phyloP scores from a whole-genome alignment of 768 basidiomycete species.

The Sporobolomyces phaffii region DNA sequence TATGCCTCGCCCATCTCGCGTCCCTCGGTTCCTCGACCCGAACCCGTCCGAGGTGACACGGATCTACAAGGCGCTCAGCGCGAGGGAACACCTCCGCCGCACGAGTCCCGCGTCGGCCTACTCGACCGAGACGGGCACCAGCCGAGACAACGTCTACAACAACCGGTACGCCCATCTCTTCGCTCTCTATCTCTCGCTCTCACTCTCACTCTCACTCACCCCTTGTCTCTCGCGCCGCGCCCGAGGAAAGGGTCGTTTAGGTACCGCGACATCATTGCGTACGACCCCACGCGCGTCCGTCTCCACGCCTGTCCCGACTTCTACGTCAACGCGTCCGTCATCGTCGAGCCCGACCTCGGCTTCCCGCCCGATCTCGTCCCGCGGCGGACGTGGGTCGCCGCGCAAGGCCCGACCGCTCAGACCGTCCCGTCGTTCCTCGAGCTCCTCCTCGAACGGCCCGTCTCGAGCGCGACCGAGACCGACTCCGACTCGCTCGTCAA shows the following conservation, averaged over 20 bases:
- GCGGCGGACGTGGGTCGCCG: conserved; percentile 74
- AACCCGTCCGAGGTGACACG: not conserved
- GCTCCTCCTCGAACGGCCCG: conserved; percentile 51
- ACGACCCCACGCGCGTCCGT: conserved; percentile 69
- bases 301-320: not conserved
- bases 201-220: too few species aligned
- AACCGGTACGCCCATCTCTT: conserved; percentile 10
- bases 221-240: too few species aligned
- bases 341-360: conserved; percentile 61
- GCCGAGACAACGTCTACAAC: not conserved
- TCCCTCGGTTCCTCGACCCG: not conserved
- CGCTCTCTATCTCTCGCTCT: too few species aligned
- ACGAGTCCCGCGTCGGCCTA: too few species aligned
- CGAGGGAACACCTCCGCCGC: conserved; percentile 1
- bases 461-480: conserved; percentile 51
- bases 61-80: not conserved
- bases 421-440: conserved; percentile 74
- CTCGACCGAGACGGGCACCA: not conserved
- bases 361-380: not conserved
- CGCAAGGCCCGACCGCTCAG: conserved; percentile 68
- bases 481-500: conserved; percentile 25
- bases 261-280: conserved; percentile 67
- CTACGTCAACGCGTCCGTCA: conserved; percentile 82
- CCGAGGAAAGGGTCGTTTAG: too few species aligned
- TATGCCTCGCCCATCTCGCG: not conserved